Evolutionary conservation across 2,329 filamentous ascomycete genomes (phyloP), one percentile per base, ranked within the genome.

Genomic region (Tolypocladium endophyticum): DNA sequence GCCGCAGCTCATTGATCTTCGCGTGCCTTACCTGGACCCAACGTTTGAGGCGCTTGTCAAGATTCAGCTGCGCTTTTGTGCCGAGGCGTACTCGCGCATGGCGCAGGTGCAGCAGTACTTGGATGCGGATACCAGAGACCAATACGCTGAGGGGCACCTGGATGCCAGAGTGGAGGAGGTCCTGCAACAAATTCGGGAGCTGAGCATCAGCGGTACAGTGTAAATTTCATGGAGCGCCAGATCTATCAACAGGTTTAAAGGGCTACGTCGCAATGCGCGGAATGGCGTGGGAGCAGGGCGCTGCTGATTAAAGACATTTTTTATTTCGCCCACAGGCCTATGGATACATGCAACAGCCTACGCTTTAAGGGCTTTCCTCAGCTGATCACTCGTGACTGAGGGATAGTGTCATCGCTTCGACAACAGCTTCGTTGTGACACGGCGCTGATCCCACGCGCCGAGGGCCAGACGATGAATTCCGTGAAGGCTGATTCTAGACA

Each of bases 51-150:
- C 95, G 0, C 85, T 99, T 58, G 94, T 99, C 73, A 99, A 99
- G 81, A 99, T 99, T 66, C 94, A 99, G 78, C 76, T 99, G 69
- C 84, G 94, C 43, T 99, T 99, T 79, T 99, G 95, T 70, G 94
- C 95, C 9, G 94, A 99, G 77, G 94, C 94, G 1, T 99, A 99
- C 76, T 92, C 87, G 63, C 83, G 94, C 55, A 99, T 99, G 94
- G 94, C 95, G 33, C 95, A 99, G 78, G 95, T 99, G 60, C 94
- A 99, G 78, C 94, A 99, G 77, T 97, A 97, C 73, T 81, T 99
- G 38, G 94, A 97, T 72, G 89, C 93, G 36, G 92, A 96, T 70
- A 97, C 93, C 58, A 84, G 94, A 73, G 94, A 99, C 65, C 89
- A 97, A 76, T 99, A 99, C 74, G 94, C 94, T 1, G 87, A 92